phyloP scores from a whole-genome alignment of 1,284 basidiomycete genomes.

The Cryptococcus floricola region DNA sequence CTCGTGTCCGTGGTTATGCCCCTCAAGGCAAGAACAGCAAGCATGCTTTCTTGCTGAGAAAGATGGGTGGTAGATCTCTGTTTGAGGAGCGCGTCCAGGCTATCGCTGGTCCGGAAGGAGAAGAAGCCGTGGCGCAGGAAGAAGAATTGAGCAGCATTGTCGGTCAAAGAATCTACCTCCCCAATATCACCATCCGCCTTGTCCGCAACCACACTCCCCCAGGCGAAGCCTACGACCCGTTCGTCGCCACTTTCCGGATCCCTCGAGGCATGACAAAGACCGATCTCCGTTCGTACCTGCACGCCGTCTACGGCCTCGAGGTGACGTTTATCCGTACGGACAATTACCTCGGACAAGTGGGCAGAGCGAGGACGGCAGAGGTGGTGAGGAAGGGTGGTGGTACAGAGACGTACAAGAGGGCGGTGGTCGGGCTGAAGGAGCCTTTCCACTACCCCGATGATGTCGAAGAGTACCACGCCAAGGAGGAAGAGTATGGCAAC shows the following conservation, averaged over 20 bases:
- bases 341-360: constrained; percentile 67
- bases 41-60: constrained; percentile 8
- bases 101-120: constrained; percentile 2
- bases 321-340: constrained; percentile 91
- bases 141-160: constrained; percentile 51
- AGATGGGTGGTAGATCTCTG: constrained; percentile 9
- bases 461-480: constrained; percentile 63
- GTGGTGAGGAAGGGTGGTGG: constrained; percentile 34
- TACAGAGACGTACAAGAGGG: constrained; percentile 72
- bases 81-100: neutral
- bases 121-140: neutral
- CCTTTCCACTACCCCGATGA: constrained; percentile 87
- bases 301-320: constrained; percentile 75
- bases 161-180: constrained; percentile 80
- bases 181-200: constrained; percentile 77
- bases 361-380: constrained; percentile 38
- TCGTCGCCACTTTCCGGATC: constrained; percentile 89
- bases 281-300: constrained; percentile 80
- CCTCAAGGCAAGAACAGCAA: constrained; percentile 11
- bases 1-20: constrained; percentile 35
- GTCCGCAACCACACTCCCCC: constrained; percentile 76
- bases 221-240: constrained; percentile 83
- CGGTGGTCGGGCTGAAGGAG: constrained; percentile 78
- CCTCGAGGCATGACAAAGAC: constrained; percentile 80
- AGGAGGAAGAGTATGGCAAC: constrained; percentile 18